These are phyloP conservation scores for Rhodotorula graminis DNA, from an alignment of 768 basidiomycete genomes.

Conservation along the genomic window DNA sequence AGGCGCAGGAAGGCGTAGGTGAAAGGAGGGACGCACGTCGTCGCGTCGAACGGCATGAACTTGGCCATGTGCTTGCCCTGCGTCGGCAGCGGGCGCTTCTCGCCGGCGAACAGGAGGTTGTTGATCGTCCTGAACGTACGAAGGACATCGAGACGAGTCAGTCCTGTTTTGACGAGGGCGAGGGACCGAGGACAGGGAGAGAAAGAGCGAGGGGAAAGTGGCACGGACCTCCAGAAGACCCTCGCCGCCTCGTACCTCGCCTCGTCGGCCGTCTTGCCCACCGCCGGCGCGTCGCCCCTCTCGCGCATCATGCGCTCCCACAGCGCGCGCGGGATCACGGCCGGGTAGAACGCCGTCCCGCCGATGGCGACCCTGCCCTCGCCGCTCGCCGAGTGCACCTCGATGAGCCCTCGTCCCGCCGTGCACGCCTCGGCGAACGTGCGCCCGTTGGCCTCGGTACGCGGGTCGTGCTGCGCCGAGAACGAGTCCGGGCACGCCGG, in stretches of 20 bases:
- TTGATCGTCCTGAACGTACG: slow-evolving; percentile 5
- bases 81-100: slow-evolving; percentile 1
- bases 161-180: background rate
- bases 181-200: background rate
- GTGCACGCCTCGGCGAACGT: background rate
- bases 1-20: background rate
- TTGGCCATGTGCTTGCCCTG: slow-evolving; percentile 7
- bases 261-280: background rate
- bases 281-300: slow-evolving; percentile 5
- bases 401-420: background rate
- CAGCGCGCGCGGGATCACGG: background rate
- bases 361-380: background rate
- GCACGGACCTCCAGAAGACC: slow-evolving; percentile 21
- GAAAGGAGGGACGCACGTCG: slow-evolving; percentile 1
- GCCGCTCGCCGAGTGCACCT: background rate
- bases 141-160: background rate
- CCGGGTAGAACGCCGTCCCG: background rate
- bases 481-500: background rate
- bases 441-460: background rate
- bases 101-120: slow-evolving; percentile 24
- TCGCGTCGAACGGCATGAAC: slow-evolving; percentile 11
- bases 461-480: background rate
- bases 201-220: background rate
- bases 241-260: background rate
- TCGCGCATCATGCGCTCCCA: background rate